Evolutionary conservation across 352 stramenopile species (phyloP), one percentile per base, ranked within the genome.

Genomic region (Pythium chondricola): DNA sequence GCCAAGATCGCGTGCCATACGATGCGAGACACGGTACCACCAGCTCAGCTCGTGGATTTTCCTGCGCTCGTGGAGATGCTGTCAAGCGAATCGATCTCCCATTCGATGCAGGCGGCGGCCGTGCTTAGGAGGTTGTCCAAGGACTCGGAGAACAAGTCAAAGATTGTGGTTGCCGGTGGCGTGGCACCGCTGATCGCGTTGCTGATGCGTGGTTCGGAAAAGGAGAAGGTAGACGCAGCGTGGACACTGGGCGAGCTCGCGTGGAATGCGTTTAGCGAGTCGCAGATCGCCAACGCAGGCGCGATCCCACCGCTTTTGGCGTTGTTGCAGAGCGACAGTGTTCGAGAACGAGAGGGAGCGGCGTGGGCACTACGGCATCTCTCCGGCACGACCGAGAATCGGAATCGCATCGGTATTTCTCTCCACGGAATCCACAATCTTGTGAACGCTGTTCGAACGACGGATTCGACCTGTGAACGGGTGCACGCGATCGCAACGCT

Each of bases 241-340:
- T 61, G 52, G 52, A 61, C 52, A 4, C 45, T 61, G 6, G 52
- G 52, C 0, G 44, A 61, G 17, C 32, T 61, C 24, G 52, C 52
- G 22, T 55, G 52, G 44, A 61, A 61, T 25, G 52, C 52, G 16
- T 54, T 61, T 33, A 61, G 52, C 18, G 38, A 54, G 27, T 21
- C 52, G 2, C 52, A 61, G 26, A 61, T 61, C 32, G 52, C 39
- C 16, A 54, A 55, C 16, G 44, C 44, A 6, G 52, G 52, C 6
- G 52, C 52, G 31, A 54, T 61, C 9, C 44, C 38, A 6, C 39
- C 52, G 20, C 21, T 61, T 9, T 13, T 55, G 4, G 17, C 40
- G 26, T n/a, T 61, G 26, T 26, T 61, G 2, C 44, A 51, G 20
- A 55, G 43, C 24, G 16, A 30, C 13, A 61, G 38, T 35, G 52